phyloP scores from a whole-genome alignment of 176 grass and related monocot genomes.

The Cenchrus fungigraminus region DNA sequence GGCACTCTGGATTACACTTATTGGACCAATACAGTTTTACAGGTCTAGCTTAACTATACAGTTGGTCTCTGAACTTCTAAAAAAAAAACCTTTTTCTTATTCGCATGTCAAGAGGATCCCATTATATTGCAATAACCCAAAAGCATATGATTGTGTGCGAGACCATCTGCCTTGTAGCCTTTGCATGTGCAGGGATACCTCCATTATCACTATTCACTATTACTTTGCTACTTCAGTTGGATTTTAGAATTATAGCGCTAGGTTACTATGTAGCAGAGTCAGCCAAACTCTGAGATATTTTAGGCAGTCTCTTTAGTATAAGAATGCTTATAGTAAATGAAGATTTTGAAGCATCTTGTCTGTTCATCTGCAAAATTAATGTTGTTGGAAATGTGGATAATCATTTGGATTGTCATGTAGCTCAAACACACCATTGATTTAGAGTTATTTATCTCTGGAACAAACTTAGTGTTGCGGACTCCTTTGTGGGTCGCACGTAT shows the following conservation, averaged over 20 bases:
- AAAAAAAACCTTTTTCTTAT: not conserved
- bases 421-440: not conserved
- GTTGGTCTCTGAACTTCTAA: not conserved
- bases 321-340: not conserved
- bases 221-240: not conserved
- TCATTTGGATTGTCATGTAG: not conserved
- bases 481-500: too few species aligned
- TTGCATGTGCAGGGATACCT: not conserved
- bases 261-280: not conserved
- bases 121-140: not conserved
- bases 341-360: not conserved
- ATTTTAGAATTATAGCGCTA: not conserved
- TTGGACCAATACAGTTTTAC: slow-evolving; percentile 1
- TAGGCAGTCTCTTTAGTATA: not conserved
- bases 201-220: not conserved
- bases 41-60: not conserved
- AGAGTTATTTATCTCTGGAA: not conserved
- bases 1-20: not conserved
- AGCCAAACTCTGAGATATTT: not conserved
- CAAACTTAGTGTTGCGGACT: too few species aligned
- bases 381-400: not conserved
- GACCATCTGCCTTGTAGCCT: not conserved
- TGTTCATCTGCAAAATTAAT: not conserved
- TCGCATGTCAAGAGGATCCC: not conserved
- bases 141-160: not conserved